Evolutionary conservation across 1,284 basidiomycete genomes (phyloP).

Genomic region (Puccinia coronata): DNA sequence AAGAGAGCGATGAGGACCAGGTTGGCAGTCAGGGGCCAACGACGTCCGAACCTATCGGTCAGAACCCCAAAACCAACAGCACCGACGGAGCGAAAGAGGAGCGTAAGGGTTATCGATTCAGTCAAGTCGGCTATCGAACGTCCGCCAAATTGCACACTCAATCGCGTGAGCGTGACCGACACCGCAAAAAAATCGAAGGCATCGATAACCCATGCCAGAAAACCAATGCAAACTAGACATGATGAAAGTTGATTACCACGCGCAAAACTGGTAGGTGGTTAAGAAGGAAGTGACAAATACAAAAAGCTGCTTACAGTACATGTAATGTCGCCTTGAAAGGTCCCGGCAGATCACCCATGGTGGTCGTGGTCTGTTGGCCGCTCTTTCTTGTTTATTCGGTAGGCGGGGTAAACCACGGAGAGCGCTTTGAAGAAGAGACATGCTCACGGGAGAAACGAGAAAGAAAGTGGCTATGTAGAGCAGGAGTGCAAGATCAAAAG

Average conservation of each 20-base stretch:
- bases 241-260: neutral
- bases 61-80: slow-evolving; percentile 72
- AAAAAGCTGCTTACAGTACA: slow-evolving; percentile 41
- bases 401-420: slow-evolving; percentile 26
- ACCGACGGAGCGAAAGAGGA: slow-evolving; percentile 83
- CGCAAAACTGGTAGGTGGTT: neutral
- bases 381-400: slow-evolving; percentile 28
- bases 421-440: neutral
- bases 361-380: slow-evolving; percentile 35
- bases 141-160: slow-evolving; percentile 61
- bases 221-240: slow-evolving; percentile 23
- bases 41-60: slow-evolving; percentile 73
- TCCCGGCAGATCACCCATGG: slow-evolving; percentile 19
- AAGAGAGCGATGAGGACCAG: slow-evolving; percentile 68
- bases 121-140: slow-evolving; percentile 55
- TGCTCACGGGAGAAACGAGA: neutral
- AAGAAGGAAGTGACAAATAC: neutral
- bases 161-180: slow-evolving; percentile 68
- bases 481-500: neutral
- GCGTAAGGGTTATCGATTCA: slow-evolving; percentile 83
- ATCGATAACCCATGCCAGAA: slow-evolving; percentile 36
- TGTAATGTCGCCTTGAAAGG: slow-evolving; percentile 15
- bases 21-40: slow-evolving; percentile 85
- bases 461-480: neutral
- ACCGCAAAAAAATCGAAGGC: slow-evolving; percentile 73